Conservation (phyloP, 345 rosid species). For the Corymbia maculata region DNA sequence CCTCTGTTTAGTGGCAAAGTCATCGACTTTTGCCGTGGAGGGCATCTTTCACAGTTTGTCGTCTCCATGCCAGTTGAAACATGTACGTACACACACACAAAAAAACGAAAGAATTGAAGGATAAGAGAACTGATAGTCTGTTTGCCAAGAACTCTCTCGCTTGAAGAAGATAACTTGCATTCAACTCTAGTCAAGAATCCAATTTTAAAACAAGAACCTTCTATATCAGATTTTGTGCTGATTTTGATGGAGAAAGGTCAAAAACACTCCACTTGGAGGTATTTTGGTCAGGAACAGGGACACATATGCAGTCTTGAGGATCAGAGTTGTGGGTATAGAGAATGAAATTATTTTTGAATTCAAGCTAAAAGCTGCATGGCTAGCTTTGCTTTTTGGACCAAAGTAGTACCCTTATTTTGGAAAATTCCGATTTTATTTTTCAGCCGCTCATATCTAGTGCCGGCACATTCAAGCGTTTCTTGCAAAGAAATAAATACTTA, state of each 20-base stretch:
- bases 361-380: neutral
- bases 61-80: neutral
- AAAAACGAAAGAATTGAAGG: neutral
- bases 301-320: neutral
- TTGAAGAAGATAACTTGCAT: neutral
- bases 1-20: neutral
- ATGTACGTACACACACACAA: neutral
- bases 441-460: neutral
- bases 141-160: neutral
- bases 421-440: neutral
- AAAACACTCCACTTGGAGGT: neutral
- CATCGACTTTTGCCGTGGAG: neutral
- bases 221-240: neutral
- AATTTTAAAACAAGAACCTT: neutral
- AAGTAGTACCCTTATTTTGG: neutral
- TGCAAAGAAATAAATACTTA: neutral
- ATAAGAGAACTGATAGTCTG: neutral
- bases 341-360: neutral
- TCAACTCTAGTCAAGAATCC: neutral
- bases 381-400: neutral
- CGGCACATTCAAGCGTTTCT: neutral
- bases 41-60: neutral
- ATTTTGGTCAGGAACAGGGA: neutral
- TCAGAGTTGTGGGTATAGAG: neutral
- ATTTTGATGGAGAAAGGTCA: neutral